phyloP scores from a whole-genome alignment of 768 basidiomycete species.

The Auriculariales sp. region DNA sequence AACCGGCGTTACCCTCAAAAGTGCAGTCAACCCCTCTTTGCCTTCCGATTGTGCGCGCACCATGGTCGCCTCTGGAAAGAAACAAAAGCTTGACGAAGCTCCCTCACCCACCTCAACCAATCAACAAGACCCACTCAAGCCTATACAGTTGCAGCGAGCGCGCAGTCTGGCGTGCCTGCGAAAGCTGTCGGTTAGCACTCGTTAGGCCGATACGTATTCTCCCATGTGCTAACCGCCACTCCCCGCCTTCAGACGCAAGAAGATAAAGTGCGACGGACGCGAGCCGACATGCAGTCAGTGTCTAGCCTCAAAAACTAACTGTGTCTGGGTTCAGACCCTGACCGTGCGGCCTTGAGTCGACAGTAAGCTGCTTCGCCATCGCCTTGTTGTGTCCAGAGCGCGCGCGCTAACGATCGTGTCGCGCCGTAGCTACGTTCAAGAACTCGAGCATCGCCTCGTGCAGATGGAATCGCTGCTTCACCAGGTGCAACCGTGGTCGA shows the following conservation, averaged over 20 bases:
- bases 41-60: no score
- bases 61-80: neutral
- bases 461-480: conserved; percentile 82
- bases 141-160: conserved; percentile 60
- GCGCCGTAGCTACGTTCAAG: conserved; percentile 64
- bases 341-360: conserved; percentile 77
- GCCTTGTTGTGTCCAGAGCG: conserved; percentile 10
- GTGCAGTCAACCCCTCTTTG: no score
- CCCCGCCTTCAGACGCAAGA: conserved; percentile 51
- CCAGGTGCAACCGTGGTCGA: conserved; percentile 71
- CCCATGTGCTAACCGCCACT: conserved; percentile 7
- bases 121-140: conserved; percentile 21
- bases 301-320: conserved; percentile 53
- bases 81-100: neutral
- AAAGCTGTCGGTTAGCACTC: conserved; percentile 60
- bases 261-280: conserved; percentile 84
- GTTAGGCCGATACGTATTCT: neutral
- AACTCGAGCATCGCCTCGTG: conserved; percentile 72
- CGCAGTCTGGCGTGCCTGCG: conserved; percentile 84
- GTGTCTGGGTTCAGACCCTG: conserved; percentile 85
- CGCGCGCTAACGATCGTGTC: conserved; percentile 2
- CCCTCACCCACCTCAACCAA: neutral
- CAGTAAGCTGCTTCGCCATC: conserved; percentile 52
- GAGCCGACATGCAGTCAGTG: conserved; percentile 83
- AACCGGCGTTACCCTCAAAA: no score